These are phyloP conservation scores for Bauhinia variegata DNA, from an alignment of 306 rosid genomes.

Conservation along the genomic window DNA sequence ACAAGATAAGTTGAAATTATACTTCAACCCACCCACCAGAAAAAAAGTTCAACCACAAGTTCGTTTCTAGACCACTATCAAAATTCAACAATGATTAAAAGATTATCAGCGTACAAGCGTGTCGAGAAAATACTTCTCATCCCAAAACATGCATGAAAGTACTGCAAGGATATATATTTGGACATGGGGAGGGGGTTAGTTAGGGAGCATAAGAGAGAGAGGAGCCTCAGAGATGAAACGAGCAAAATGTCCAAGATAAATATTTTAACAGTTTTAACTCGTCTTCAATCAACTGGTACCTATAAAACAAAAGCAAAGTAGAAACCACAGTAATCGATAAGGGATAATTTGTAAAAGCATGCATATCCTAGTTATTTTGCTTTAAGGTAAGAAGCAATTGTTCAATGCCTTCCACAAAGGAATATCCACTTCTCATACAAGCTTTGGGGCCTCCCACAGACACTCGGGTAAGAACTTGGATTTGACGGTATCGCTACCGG, in stretches of 20 bases:
- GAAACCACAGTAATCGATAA: slow-evolving; percentile 27
- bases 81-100: slow-evolving; percentile 10
- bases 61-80: slow-evolving; percentile 2
- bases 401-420: slow-evolving; percentile 74
- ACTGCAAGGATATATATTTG: background rate
- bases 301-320: slow-evolving; percentile 43
- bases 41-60: slow-evolving; percentile 22
- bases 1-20: slow-evolving; percentile 19
- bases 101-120: background rate
- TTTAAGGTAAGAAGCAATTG: slow-evolving; percentile 71
- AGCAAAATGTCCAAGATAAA: slow-evolving; percentile 95
- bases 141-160: background rate
- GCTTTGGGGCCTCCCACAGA: slow-evolving; percentile 72
- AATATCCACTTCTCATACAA: slow-evolving; percentile 78
- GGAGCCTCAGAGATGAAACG: slow-evolving; percentile 40
- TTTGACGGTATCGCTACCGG: no score
- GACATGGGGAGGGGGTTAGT: background rate
- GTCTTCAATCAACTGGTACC: slow-evolving; percentile 87
- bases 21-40: background rate
- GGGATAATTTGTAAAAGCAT: slow-evolving; percentile 96
- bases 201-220: background rate
- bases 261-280: slow-evolving; percentile 73
- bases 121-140: background rate
- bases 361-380: slow-evolving; percentile 80
- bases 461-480: background rate